Conservation (phyloP, 352 stramenopile genomes). For the Phytophthora capsici region DNA sequence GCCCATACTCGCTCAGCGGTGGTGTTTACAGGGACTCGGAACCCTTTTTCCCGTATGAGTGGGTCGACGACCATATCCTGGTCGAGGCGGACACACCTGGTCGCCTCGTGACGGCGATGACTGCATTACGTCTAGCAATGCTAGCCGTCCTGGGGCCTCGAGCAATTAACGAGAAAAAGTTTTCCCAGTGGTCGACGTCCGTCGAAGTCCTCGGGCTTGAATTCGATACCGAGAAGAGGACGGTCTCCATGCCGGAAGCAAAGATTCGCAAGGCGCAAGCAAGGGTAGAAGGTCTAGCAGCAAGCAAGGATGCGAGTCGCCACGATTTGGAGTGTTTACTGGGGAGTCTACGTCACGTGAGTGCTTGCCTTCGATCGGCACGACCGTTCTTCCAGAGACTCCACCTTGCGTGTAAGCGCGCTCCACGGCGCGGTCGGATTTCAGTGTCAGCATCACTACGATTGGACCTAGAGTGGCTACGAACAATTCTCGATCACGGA, state of each 20-base stretch:
- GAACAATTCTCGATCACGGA: no score
- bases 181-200: constrained; percentile 1
- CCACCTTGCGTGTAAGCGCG: not conserved
- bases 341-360: constrained; percentile 7
- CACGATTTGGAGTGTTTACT: constrained; percentile 4
- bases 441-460: no score
- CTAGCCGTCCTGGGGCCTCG: no score
- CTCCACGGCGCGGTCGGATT: not conserved
- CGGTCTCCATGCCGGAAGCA: constrained; percentile 9
- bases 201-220: constrained; percentile 4
- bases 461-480: no score
- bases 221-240: not conserved
- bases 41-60: constrained; percentile 16
- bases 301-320: not conserved
- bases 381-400: constrained; percentile 6
- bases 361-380: not conserved
- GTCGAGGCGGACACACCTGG: constrained; percentile 6
- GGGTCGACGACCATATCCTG: no score
- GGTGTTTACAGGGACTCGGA: not conserved
- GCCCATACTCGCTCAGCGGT: no score
- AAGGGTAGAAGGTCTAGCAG: not conserved
- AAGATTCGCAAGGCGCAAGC: not conserved
- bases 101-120: not conserved
- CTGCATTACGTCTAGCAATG: constrained; percentile 1
- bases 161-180: constrained; percentile 6